These are phyloP conservation scores for Geotrichum citri-aurantii DNA, from an alignment of 1,139 yeast species.

Conservation along the genomic window DNA sequence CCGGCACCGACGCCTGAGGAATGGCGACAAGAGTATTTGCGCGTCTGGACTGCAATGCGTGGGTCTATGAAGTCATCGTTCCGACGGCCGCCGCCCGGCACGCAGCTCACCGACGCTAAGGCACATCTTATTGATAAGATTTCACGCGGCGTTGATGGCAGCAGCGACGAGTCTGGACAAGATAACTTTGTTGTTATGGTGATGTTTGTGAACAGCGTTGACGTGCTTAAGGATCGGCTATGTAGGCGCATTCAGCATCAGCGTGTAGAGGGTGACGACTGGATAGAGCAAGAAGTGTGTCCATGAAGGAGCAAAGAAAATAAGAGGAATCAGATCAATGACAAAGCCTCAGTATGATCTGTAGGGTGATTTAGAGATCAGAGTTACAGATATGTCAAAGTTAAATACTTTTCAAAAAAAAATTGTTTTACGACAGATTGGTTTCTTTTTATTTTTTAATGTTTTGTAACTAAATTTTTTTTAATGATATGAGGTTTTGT, in stretches of 20 bases:
- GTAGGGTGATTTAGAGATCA: too few relatives aligned
- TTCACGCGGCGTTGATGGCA: slow-evolving; percentile 78
- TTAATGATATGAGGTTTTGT: too few relatives aligned
- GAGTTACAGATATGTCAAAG: neutral
- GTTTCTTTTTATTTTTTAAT: neutral
- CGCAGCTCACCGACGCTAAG: slow-evolving; percentile 51
- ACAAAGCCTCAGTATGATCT: neutral
- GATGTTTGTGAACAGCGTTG: slow-evolving; percentile 68
- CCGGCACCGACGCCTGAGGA: slow-evolving; percentile 55
- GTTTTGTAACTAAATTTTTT: too few relatives aligned
- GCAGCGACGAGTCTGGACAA: slow-evolving; percentile 60
- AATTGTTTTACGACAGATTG: neutral
- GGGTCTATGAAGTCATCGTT: slow-evolving; percentile 56
- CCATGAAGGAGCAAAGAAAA: slow-evolving; percentile 40
- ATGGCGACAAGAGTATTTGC: slow-evolving; percentile 56
- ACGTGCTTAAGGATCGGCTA: slow-evolving; percentile 48
- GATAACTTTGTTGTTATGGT: slow-evolving; percentile 67
- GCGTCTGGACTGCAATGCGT: slow-evolving; percentile 61
- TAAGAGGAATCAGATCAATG: neutral
- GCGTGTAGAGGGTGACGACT: slow-evolving; percentile 52
- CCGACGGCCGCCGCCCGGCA: slow-evolving; percentile 67
- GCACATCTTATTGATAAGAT: slow-evolving; percentile 60
- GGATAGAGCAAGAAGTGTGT: slow-evolving; percentile 76
- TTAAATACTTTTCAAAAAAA: neutral
- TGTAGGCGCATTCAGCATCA: slow-evolving; percentile 28